Base-by-base conservation (phyloP, 2,329 filamentous ascomycete species). In the Torrubiella hemipterigena region DNA sequence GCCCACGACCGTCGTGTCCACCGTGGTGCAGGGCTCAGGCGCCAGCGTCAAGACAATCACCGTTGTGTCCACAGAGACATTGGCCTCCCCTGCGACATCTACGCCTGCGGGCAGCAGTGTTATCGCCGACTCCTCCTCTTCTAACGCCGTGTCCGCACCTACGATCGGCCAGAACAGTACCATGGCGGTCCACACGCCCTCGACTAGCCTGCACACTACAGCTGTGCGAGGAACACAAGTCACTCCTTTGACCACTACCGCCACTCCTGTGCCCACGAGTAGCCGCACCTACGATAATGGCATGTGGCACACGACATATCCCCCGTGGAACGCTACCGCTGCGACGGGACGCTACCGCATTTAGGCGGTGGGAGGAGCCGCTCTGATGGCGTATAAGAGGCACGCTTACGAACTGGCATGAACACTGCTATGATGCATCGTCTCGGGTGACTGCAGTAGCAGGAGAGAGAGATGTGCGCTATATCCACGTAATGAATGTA, bases 291-390 rank as follows among this genome's bases (percentile, higher is more conserved):
- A 56, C 24, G 61, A 66, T 33, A 40, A 66, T 32, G 62, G 63
- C 13, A 45, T 45, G 30, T 66, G 63, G 64, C 59, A 62, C 35
- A 62, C 62, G 4, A 52, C 52, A 1, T 66, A 65, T 32, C 58
- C 59, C 3, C 26, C 57, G 0, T 63, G 58, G 58, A 66, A 63
- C 37, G 52, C 45, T 31, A 63, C 61, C 3, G 37, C 22, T 24
- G n/a, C n/a, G n/a, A n/a, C n/a, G n/a, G n/a, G n/a, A n/a, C n/a
- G n/a, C n/a, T n/a, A n/a, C n/a, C n/a, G n/a, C n/a, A n/a, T n/a
- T n/a, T n/a, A n/a, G n/a, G n/a, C n/a, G n/a, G n/a, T n/a, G n/a
- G n/a, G n/a, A n/a, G n/a, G n/a, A n/a, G n/a, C n/a, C n/a, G n/a
- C n/a, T n/a, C n/a, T n/a, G n/a, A n/a, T n/a, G n/a, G n/a, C n/a